Evolutionary conservation across 169 alveolate species (phyloP).

Genomic region (Theileria parva): DNA sequence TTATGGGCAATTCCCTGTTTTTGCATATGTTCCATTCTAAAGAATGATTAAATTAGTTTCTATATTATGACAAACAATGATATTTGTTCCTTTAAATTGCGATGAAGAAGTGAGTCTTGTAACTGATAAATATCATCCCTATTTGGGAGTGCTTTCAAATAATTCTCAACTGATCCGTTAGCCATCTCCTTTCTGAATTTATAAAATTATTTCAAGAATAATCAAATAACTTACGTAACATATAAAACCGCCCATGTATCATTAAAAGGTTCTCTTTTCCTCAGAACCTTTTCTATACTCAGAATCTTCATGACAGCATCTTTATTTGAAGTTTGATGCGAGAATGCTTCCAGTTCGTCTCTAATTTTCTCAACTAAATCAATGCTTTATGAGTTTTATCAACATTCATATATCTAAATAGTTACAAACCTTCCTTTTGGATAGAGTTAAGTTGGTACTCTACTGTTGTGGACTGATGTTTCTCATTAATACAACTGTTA

Average conservation of each 20-base stretch:
- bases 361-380: conserved; percentile 16
- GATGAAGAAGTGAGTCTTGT: conserved; percentile 10
- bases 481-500: conserved; percentile 14
- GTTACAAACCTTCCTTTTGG: not conserved
- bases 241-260: conserved; percentile 5
- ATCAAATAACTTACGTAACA: not conserved
- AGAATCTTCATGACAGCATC: conserved; percentile 12
- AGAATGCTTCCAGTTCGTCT: not conserved
- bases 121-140: conserved; percentile 13
- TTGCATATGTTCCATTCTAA: conserved; percentile 13
- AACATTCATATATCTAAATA: not conserved
- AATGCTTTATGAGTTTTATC: not conserved
- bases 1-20: conserved; percentile 12
- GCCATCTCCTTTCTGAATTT: conserved; percentile 18
- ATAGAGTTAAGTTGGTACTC: conserved; percentile 7
- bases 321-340: conserved; percentile 2
- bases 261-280: conserved; percentile 20
- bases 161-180: conserved; percentile 18
- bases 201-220: not conserved
- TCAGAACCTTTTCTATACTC: conserved; percentile 7
- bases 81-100: conserved; percentile 13
- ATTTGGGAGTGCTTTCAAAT: conserved; percentile 18
- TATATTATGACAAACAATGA: not conserved
- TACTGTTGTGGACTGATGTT: conserved; percentile 8
- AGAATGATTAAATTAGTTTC: not conserved